Evolutionary conservation across 768 basidiomycete genomes (phyloP).

Genomic region (Phylloporus arenicola): DNA sequence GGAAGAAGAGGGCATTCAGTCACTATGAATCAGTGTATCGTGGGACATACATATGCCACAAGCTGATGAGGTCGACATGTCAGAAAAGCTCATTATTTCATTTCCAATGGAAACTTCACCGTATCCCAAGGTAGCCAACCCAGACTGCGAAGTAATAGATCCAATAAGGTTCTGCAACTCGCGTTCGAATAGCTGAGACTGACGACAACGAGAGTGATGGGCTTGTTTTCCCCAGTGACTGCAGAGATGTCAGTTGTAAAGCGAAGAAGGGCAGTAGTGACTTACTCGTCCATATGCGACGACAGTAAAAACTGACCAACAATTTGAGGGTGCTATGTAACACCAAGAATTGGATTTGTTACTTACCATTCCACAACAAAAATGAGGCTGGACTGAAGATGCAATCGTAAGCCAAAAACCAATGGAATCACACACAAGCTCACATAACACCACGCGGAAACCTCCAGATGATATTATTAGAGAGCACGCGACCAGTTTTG

Average conservation of each 20-base stretch:
- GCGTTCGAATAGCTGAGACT: neutral
- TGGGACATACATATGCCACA: constrained; percentile 6
- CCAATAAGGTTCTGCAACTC: neutral
- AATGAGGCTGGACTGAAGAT: neutral
- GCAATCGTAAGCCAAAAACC: neutral
- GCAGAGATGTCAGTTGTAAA: neutral
- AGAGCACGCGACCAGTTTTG: neutral
- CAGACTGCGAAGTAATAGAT: neutral
- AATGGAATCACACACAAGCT: neutral
- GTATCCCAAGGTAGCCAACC: neutral
- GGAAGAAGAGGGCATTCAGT: neutral
- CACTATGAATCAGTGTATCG: neutral
- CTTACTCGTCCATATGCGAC: constrained; percentile 15
- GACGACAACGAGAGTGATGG: constrained; percentile 8
- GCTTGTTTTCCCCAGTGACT: constrained; percentile 18
- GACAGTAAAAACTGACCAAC: constrained; percentile 11
- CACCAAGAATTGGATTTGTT: too few relatives aligned
- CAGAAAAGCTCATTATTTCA: neutral
- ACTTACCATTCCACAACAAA: constrained; percentile 6
- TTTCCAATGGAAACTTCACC: neutral
- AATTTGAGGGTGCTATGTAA: neutral
- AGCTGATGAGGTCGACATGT: neutral
- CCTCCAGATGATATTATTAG: neutral
- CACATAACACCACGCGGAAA: neutral
- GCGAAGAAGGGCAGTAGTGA: neutral